Evolutionary conservation across 2,329 filamentous ascomycete genomes (phyloP), one percentile per base, ranked within the genome.

Genomic region (Aspergillus fischeri): DNA sequence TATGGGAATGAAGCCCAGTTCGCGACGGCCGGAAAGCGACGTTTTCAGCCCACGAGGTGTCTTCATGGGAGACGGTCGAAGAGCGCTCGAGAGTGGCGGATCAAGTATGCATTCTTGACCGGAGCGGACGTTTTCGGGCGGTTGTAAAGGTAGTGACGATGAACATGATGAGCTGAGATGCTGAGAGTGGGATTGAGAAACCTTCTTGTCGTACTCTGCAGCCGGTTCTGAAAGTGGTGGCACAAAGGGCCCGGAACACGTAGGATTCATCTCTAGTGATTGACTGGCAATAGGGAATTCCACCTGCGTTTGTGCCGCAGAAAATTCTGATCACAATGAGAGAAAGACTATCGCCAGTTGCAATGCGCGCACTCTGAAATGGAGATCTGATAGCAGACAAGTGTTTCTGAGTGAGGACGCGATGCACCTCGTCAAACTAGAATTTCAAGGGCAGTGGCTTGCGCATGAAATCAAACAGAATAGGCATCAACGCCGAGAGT

Each of bases 31-130:
- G 81, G 86, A 49, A 59, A 68, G 60, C 3, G 87, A 86, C 60
- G 83, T 82, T 56, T 80, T 82, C 45, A 77, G 76, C 65, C 78
- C 78, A 64, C 80, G 78, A 55, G 75, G 73, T 35, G 81, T 75
- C 76, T 94, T 95, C 67, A 82, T 83, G 10, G 90, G 91, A 54
- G 90, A 95, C 57, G 81, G 81, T 68, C 79, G 81, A 76, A 65
- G 78, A 63, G 63, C 74, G 69, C 59, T 73, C 59, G 72, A 67
- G 54, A 78, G 73, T 24, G 83, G 77, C 25, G 89, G 87, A 64
- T 88, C 86, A 65, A 93, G 81, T 55, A 87, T 77, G 65, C 87
- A 81, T 73, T 89, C 89, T 60, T 81, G 78, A 75, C 81, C 83
- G 65, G 81, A 72, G 53, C 65, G 59, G 52, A 58, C 58, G 61